These are phyloP conservation scores for Rhodotorula toruloides DNA, from an alignment of 768 basidiomycete species.

Conservation along the genomic window DNA sequence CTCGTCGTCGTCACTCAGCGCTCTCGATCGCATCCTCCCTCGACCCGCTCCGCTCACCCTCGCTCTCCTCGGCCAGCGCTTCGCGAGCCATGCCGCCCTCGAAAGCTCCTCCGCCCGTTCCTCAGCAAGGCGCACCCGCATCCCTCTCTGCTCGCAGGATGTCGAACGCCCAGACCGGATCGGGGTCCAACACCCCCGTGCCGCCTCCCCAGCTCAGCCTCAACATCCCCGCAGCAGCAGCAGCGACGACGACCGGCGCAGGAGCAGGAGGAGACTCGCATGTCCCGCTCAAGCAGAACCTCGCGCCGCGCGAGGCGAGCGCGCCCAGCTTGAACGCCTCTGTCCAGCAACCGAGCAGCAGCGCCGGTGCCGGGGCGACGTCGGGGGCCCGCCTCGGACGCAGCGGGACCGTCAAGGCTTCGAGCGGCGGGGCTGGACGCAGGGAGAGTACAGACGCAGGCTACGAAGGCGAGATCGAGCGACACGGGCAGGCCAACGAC, in stretches of 20 bases:
- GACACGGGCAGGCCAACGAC: constrained; percentile 35
- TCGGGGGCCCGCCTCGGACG: constrained; percentile 1
- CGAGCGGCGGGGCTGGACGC: background rate
- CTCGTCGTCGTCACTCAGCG: too few relatives aligned
- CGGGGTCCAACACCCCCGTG: background rate
- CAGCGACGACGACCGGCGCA: background rate
- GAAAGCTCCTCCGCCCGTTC: background rate
- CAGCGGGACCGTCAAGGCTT: constrained; percentile 17
- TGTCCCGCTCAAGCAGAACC: constrained; percentile 17
- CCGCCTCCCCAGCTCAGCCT: constrained; percentile 1
- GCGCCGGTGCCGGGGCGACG: constrained; percentile 3
- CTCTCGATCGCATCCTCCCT: too few relatives aligned
- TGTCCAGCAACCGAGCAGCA: constrained; percentile 5
- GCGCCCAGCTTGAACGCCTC: constrained; percentile 31
- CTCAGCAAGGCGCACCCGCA: background rate
- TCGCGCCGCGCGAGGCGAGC: constrained; percentile 13
- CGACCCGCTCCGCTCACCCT: too few relatives aligned
- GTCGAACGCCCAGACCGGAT: background rate
- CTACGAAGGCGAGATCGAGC: constrained; percentile 35
- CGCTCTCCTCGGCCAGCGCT: too few relatives aligned
- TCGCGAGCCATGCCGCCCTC: background rate
- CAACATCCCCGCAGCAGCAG: background rate
- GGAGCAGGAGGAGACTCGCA: too few relatives aligned
- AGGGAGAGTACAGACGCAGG: constrained; percentile 25
- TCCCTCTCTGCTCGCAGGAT: constrained; percentile 6